Evolutionary conservation across 495 filamentous ascomycete genomes (phyloP).

Genomic region (Neurospora sp.): DNA sequence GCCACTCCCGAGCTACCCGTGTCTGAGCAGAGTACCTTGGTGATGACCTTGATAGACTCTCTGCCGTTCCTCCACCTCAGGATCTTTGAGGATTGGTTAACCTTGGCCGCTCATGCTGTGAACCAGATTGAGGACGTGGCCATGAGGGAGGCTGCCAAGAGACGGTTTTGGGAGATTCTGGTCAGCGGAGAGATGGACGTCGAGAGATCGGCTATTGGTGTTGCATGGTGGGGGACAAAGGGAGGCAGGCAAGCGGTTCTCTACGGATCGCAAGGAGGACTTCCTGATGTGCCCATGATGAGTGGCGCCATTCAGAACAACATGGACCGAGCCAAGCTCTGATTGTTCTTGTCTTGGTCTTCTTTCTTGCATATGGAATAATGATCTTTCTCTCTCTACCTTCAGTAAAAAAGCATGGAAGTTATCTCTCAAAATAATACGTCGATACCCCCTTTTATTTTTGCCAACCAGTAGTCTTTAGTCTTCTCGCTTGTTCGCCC

Average conservation of each 20-base stretch:
- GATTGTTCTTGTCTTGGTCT: background rate
- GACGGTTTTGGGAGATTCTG: conserved; percentile 77
- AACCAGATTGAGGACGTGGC: conserved; percentile 47
- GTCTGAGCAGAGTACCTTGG: conserved; percentile 74
- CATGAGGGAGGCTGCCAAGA: conserved; percentile 56
- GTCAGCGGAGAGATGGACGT: conserved; percentile 87
- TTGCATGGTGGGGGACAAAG: conserved; percentile 70
- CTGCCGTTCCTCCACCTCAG: conserved; percentile 62
- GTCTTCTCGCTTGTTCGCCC: background rate
- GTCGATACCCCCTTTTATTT: background rate
- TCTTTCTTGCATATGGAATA: background rate
- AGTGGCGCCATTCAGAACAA: conserved; percentile 29
- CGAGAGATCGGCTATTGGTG: conserved; percentile 66
- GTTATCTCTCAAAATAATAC: background rate
- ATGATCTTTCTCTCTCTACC: background rate
- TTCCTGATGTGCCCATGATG: conserved; percentile 26
- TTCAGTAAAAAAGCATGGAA: background rate
- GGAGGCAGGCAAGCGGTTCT: conserved; percentile 33
- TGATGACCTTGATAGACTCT: conserved; percentile 72
- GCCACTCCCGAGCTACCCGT: conserved; percentile 23
- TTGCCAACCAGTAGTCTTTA: background rate
- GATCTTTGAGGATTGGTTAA: conserved; percentile 54
- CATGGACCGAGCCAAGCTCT: background rate
- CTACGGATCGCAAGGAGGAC: conserved; percentile 9
- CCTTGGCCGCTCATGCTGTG: conserved; percentile 58